These are phyloP conservation scores for Saturnispora saitoi DNA, from an alignment of 805 yeast species.

Conservation along the genomic window DNA sequence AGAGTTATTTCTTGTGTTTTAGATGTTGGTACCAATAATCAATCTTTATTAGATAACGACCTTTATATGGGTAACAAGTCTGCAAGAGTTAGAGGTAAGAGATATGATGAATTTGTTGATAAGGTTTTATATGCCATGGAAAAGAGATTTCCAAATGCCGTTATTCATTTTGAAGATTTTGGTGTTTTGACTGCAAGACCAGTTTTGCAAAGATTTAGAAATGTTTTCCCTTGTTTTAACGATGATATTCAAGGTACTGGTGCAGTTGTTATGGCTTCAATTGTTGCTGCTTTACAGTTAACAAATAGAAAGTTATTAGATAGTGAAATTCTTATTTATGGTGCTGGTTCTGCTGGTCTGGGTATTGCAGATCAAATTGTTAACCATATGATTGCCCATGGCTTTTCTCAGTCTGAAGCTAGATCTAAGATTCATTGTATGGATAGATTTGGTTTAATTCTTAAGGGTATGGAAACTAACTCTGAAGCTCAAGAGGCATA, in stretches of 20 bases:
- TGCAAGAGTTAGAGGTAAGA: conserved; percentile 76
- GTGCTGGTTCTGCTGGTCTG: conserved; percentile 96
- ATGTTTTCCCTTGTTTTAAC: conserved; percentile 77
- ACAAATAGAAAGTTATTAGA: conserved; percentile 59
- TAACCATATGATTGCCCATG: conserved; percentile 78
- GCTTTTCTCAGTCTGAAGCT: conserved; percentile 65
- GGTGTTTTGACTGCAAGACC: conserved; percentile 88
- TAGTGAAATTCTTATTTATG: conserved; percentile 67
- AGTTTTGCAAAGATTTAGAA: conserved; percentile 67
- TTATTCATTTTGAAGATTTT: conserved; percentile 93
- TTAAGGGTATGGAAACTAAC: conserved; percentile 44
- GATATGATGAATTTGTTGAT: conserved; percentile 77
- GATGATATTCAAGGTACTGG: conserved; percentile 99
- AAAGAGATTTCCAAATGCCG: conserved; percentile 78
- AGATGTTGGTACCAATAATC: conserved; percentile 91
- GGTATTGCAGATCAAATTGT: conserved; percentile 94
- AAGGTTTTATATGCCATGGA: conserved; percentile 66
- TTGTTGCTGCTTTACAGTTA: conserved; percentile 79
- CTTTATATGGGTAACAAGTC: conserved; percentile 88
- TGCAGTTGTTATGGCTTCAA: conserved; percentile 94
- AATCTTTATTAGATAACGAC: conserved; percentile 69
- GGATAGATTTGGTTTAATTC: conserved; percentile 78
- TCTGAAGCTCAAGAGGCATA: conserved; percentile 56
- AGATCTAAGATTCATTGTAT: conserved; percentile 63
- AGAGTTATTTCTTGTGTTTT: conserved; percentile 84